Conservation (phyloP, 257 asterid genomes). For the Solanum chiquidenum region DNA sequence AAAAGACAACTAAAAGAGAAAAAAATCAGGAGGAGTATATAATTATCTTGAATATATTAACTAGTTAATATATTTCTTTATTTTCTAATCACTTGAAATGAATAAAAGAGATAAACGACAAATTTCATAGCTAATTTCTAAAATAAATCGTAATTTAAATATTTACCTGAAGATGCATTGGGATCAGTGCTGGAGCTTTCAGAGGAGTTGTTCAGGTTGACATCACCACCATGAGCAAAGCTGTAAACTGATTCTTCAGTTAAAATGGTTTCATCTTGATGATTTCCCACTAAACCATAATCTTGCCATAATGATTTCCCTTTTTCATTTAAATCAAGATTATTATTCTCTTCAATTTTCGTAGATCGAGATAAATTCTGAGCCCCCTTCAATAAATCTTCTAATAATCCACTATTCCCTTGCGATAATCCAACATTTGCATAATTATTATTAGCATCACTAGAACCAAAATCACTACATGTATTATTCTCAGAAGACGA, state of each 20-base stretch:
- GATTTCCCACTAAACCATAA: background rate
- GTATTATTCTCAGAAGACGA: conserved; percentile 18
- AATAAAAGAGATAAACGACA: background rate
- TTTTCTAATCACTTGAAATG: background rate
- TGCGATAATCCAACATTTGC: conserved; percentile 7
- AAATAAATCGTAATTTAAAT: background rate
- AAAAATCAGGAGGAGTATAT: background rate
- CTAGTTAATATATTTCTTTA: background rate
- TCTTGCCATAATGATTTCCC: conserved; percentile 3
- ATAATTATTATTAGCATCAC: conserved; percentile 24
- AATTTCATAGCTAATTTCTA: background rate
- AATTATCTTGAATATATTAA: background rate
- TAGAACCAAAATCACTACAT: conserved; percentile 12
- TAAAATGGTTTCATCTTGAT: background rate
- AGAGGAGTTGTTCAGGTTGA: conserved; percentile 5
- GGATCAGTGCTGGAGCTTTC: conserved; percentile 13
- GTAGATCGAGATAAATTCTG: conserved; percentile 9
- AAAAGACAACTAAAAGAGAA: background rate
- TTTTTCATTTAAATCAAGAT: background rate
- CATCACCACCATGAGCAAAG: conserved; percentile 12
- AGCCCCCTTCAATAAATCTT: conserved; percentile 40
- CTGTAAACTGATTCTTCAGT: conserved; percentile 4
- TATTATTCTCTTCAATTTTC: background rate
- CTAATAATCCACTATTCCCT: conserved; percentile 39
- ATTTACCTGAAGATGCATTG: background rate